Percentiles rank a stretch among this genome's conserved stretches.
phyloP scores from a whole-genome alignment of 495 filamentous ascomycete species.

The Xylaria scruposa region DNA sequence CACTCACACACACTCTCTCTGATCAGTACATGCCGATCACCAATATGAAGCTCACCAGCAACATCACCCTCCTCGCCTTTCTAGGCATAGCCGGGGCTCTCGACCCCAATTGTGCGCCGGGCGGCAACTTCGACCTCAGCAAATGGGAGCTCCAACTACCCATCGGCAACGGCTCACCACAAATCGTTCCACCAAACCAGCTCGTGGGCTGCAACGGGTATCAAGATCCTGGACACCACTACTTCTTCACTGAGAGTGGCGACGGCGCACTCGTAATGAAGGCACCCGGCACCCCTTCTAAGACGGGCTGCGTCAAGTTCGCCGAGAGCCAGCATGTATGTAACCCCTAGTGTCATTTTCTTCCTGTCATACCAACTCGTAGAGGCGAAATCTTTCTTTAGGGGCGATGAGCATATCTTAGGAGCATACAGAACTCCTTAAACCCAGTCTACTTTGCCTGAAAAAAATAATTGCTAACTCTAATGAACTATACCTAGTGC shows the following conservation, averaged over 20 bases:
- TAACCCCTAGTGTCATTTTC: not conserved
- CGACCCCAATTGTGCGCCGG: conserved; percentile 44
- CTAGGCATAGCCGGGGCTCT: conserved; percentile 26
- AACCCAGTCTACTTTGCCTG: not conserved
- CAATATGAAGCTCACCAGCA: conserved; percentile 9
- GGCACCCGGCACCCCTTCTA: conserved; percentile 38
- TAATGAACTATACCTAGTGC: conserved; percentile 31
- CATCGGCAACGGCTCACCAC: conserved; percentile 39
- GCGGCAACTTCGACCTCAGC: conserved; percentile 48
- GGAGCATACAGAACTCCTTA: not conserved
- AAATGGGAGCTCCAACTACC: conserved; percentile 48
- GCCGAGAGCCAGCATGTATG: conserved; percentile 41
- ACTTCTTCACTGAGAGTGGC: conserved; percentile 46
- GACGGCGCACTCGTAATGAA: conserved; percentile 46
- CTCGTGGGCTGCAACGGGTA: conserved; percentile 47
- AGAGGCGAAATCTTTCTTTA: not conserved
- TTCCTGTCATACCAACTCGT: not conserved
- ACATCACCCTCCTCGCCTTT: conserved; percentile 10
- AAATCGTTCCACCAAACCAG: conserved; percentile 34
- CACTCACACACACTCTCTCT: not conserved
- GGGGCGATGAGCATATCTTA: not conserved
- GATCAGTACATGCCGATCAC: not conserved
- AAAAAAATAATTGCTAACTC: conserved; percentile 13
- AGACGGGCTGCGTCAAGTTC: conserved; percentile 47
- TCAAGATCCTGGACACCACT: conserved; percentile 34